A percentile compares a stretch with the other conserved stretches of the same genome.
Conservation (phyloP, 345 rosid genomes). For the Brassica cretica region DNA sequence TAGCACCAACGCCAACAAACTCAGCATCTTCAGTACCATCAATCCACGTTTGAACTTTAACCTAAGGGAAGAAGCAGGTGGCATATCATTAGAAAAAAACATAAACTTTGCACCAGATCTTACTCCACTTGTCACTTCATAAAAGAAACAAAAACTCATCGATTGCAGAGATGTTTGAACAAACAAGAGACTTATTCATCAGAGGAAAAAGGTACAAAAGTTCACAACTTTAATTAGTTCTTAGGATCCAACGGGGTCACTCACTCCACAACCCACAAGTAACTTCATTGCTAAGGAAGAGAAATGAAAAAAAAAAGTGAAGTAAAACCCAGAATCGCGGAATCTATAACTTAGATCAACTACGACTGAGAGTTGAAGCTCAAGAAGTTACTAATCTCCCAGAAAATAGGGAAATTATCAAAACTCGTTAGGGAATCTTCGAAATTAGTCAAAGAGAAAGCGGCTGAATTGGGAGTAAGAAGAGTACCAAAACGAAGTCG, state of each 20-base stretch:
- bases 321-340: slow-evolving; percentile 5
- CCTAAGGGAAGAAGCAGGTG: slow-evolving; percentile 46
- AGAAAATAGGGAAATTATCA: neutral
- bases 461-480: slow-evolving; percentile 31
- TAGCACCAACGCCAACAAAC: slow-evolving; percentile 96
- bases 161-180: neutral
- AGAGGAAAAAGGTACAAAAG: neutral
- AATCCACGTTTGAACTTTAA: slow-evolving; percentile 97
- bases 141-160: slow-evolving; percentile 2
- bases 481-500: slow-evolving; percentile 88
- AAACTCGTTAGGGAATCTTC: neutral
- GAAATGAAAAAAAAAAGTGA: neutral
- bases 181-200: slow-evolving; percentile 5
- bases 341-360: slow-evolving; percentile 26
- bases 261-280: slow-evolving; percentile 7
- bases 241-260: slow-evolving; percentile 3
- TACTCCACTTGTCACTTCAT: neutral
- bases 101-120: slow-evolving; percentile 15
- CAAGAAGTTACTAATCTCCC: neutral
- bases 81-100: neutral
- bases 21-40: slow-evolving; percentile 72
- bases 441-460: slow-evolving; percentile 36
- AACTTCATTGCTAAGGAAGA: neutral
- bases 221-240: too few species aligned
- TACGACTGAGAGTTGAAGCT: too few species aligned